Base-by-base conservation (phyloP, 495 filamentous ascomycete genomes). In the Xylaria telfairii region DNA sequence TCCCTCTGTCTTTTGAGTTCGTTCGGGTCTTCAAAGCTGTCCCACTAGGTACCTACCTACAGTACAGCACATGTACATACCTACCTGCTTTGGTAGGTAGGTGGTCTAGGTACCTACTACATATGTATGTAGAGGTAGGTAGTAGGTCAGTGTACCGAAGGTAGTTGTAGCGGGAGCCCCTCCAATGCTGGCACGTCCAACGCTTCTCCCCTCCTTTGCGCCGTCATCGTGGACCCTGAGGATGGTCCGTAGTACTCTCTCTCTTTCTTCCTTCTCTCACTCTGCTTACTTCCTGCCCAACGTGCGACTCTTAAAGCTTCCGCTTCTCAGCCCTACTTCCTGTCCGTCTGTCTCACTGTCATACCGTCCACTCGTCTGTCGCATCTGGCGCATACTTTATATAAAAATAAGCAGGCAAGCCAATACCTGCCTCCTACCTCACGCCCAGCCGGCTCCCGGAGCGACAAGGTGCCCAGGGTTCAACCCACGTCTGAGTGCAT, bases 261-360 rank as follows among this genome's bases (percentile, higher is more conserved):
- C 49, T 17, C 24, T 54, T 19, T 28, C n/a, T n/a, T n/a, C n/a
- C n/a, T 21, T 28, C 39, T 41, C 24, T 28, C 19, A 26, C 28
- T 24, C 49, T 62, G 30, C 39, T 44, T 62, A 44, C 59, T 44
- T 62, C 59, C 59, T 26, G 59, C 59, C 59, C 59, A 44, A 62
- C 59, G 10, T 62, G 39, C 37, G 21, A 64, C 61, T 21, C 34
- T 39, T 30, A 10, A n/a, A 46, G 44, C 61, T 47, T 46, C 39
- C 17, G 28, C 61, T 28, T 64, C 12, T 47, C n/a, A n/a, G 17
- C 37, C 19, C 42, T 47, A 1, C 37, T 47, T 2, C 41, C 24
- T 12, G 4, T 30, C 60, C 44, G 0, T 19, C 15, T 32, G 3
- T 47, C 15, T 37, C 3, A 17, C 15, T 17, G 28, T 30, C 21